Evolutionary conservation across 2,329 filamentous ascomycete genomes (phyloP).

Genomic region (Magnaporthiopsis poae): DNA sequence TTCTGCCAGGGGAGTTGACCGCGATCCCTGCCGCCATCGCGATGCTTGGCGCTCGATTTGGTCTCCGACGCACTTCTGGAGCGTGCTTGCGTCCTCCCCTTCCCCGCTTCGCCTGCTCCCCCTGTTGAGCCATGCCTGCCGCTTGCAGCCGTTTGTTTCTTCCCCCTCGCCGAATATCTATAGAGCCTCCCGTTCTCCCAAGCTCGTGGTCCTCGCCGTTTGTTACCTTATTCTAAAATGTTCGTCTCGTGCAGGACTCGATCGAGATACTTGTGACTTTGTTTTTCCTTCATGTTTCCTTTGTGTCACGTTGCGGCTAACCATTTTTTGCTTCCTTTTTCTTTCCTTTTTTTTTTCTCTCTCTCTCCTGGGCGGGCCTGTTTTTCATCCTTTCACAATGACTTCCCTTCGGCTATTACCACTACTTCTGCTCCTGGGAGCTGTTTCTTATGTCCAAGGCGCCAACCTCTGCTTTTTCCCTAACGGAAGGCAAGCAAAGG

Average conservation of each 20-base stretch:
- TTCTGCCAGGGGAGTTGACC: background rate
- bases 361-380: background rate
- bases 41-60: background rate
- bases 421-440: slow-evolving; percentile 5
- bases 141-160: background rate
- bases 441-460: background rate
- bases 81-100: background rate
- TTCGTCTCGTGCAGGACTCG: background rate
- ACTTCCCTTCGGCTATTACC: background rate
- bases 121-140: background rate
- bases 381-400: background rate
- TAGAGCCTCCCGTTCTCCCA: background rate
- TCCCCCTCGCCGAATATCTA: background rate
- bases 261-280: background rate
- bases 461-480: slow-evolving; percentile 12
- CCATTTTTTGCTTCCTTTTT: background rate
- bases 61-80: background rate
- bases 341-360: background rate
- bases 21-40: background rate
- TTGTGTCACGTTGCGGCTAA: background rate
- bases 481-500: slow-evolving; percentile 16
- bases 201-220: background rate
- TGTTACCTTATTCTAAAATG: background rate
- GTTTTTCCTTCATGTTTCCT: background rate
- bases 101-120: background rate